phyloP scores from a whole-genome alignment of 139 green algal species.

The Chlamydomonas sphaeroides region DNA sequence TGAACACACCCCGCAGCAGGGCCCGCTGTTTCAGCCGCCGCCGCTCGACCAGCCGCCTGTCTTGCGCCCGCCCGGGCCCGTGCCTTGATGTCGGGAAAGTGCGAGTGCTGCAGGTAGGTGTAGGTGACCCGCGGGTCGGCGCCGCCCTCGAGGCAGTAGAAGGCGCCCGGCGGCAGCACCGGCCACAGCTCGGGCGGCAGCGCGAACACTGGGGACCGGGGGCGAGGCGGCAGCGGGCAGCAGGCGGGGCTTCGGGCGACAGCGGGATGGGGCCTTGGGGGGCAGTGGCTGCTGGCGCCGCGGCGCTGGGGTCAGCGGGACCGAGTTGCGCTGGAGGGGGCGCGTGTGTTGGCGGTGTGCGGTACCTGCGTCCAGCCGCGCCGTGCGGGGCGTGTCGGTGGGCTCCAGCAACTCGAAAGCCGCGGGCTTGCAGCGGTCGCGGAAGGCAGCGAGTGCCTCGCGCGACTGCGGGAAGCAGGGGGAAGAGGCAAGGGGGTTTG shows the following conservation, averaged over 20 bases:
- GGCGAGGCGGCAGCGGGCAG: background rate
- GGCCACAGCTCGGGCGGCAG: slow-evolving; percentile 18
- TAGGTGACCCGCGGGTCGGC: background rate
- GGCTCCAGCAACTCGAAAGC: background rate
- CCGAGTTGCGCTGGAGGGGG: no score
- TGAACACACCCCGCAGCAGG: no score
- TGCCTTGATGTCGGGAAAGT: slow-evolving; percentile 15
- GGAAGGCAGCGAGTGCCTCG: background rate
- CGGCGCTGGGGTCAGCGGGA: no score
- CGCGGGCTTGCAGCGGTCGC: background rate
- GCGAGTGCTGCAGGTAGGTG: slow-evolving; percentile 14
- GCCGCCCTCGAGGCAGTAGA: slow-evolving; percentile 25
- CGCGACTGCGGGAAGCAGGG: background rate
- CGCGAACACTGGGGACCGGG: slow-evolving; percentile 16
- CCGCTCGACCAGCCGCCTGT: no score
- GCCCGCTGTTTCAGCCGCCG: no score
- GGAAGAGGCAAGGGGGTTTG: background rate
- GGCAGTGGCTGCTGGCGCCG: background rate
- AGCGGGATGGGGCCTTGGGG: no score
- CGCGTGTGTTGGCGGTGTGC: background rate
- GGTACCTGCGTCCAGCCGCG: slow-evolving; percentile 18
- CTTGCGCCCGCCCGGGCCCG: no score
- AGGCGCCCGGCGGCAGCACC: slow-evolving; percentile 17
- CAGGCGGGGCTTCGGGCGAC: no score
- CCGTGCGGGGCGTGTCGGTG: background rate